These are phyloP conservation scores for Baudoinia panamericana DNA, from an alignment of 495 filamentous ascomycete genomes.

Conservation along the genomic window DNA sequence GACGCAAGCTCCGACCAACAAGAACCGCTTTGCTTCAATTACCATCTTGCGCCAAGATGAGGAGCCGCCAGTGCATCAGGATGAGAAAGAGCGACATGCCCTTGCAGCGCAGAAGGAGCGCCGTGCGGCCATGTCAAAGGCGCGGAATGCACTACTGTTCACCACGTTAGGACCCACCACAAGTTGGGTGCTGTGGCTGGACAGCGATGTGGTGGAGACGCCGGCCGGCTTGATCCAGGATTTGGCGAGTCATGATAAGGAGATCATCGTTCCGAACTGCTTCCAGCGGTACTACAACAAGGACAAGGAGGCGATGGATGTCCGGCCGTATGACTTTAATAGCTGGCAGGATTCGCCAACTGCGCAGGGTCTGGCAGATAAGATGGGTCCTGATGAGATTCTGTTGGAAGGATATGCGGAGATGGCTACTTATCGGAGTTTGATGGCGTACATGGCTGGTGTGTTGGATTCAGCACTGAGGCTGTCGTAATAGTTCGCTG, in stretches of 20 bases:
- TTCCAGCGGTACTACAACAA: constrained; percentile 75
- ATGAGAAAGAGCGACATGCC: constrained; percentile 80
- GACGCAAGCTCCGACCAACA: constrained; percentile 66
- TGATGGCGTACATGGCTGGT: constrained; percentile 80
- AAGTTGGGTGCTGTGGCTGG: constrained; percentile 93
- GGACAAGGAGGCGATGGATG: constrained; percentile 51
- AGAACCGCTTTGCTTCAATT: constrained; percentile 75
- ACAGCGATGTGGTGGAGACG: constrained; percentile 83
- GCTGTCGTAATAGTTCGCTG: constrained; percentile 12
- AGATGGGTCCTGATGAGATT: constrained; percentile 83
- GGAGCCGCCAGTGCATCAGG: constrained; percentile 73
- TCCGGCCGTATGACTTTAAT: constrained; percentile 91
- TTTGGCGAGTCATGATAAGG: constrained; percentile 70
- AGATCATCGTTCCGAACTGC: constrained; percentile 89
- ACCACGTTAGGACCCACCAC: constrained; percentile 92
- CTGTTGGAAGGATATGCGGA: constrained; percentile 86
- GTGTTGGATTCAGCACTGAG: constrained; percentile 1
- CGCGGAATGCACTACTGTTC: constrained; percentile 86
- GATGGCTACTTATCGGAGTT: constrained; percentile 74
- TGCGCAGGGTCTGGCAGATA: constrained; percentile 57
- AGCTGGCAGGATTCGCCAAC: constrained; percentile 80
- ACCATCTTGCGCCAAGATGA: constrained; percentile 94
- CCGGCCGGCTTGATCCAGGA: constrained; percentile 82
- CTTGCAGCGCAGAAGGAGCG: constrained; percentile 75
- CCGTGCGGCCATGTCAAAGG: constrained; percentile 80